phyloP scores from a whole-genome alignment of 345 rosid species.

The Luvunga scandens region DNA sequence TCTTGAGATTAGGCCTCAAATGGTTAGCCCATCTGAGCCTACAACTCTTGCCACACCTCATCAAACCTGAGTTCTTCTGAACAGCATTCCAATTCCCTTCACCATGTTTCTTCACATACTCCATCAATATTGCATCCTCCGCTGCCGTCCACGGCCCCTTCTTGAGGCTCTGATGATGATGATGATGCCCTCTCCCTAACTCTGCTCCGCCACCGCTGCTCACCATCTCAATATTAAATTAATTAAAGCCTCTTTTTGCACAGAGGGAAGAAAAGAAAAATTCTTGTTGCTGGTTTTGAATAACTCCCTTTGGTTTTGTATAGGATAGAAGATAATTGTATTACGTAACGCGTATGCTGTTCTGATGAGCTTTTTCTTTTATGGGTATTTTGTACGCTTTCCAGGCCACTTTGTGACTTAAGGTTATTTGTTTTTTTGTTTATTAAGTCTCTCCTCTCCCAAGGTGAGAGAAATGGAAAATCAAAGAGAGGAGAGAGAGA shows the following conservation, averaged over 20 bases:
- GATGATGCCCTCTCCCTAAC: background rate
- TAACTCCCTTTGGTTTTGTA: background rate
- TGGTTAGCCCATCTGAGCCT: slow-evolving; percentile 93
- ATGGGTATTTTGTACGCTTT: background rate
- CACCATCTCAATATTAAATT: slow-evolving; percentile 22
- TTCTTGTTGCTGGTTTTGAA: background rate
- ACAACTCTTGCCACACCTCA: slow-evolving; percentile 87
- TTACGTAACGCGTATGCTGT: slow-evolving; percentile 1
- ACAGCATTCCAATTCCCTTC: slow-evolving; percentile 90
- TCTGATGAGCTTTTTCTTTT: slow-evolving; percentile 1
- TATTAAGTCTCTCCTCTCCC: slow-evolving; percentile 31
- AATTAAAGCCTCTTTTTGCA: background rate
- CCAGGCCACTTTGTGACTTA: background rate
- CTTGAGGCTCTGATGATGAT: slow-evolving; percentile 38
- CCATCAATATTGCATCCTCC: slow-evolving; percentile 72
- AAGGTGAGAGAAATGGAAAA: slow-evolving; percentile 8
- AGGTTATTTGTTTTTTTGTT: background rate
- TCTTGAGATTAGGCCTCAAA: slow-evolving; percentile 81
- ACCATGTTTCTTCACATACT: slow-evolving; percentile 66
- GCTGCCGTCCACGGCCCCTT: slow-evolving; percentile 86
- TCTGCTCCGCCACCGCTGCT: slow-evolving; percentile 16
- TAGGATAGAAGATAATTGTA: background rate
- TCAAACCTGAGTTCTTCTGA: slow-evolving; percentile 63
- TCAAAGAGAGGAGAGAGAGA: slow-evolving; percentile 9
- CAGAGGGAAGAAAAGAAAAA: background rate